Evolutionary conservation across 2,329 filamentous ascomycete genomes (phyloP).

Genomic region (Curvularia lunata): DNA sequence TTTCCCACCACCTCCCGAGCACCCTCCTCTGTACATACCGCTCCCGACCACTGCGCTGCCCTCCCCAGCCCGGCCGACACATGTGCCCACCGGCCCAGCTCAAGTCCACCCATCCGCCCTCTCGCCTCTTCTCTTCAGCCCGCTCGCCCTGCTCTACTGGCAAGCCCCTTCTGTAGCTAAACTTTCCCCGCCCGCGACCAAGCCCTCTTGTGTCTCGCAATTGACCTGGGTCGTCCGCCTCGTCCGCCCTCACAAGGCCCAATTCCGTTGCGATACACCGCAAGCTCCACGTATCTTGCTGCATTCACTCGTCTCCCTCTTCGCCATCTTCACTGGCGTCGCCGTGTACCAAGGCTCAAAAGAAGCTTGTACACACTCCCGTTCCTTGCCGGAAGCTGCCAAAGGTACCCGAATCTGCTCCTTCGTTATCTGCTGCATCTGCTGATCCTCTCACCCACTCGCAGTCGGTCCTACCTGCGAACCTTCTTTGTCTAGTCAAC

Average conservation of each 20-base stretch:
- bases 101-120: conserved; percentile 14
- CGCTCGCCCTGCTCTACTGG: conserved; percentile 16
- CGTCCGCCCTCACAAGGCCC: conserved; percentile 11
- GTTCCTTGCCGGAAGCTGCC: conserved; percentile 9
- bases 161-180: conserved; percentile 15
- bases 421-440: conserved; percentile 5
- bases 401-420: conserved; percentile 26
- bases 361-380: conserved; percentile 11
- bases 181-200: conserved; percentile 11
- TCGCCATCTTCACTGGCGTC: not conserved
- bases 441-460: conserved; percentile 33
- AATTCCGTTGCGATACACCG: not conserved
- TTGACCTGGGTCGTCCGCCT: conserved; percentile 14
- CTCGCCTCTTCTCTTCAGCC: conserved; percentile 18
- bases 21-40: conserved; percentile 18
- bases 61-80: conserved; percentile 16
- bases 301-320: not conserved
- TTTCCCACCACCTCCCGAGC: conserved; percentile 14
- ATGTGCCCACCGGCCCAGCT: conserved; percentile 23
- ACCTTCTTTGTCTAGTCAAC: conserved; percentile 32
- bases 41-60: conserved; percentile 4
- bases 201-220: conserved; percentile 20
- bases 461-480: conserved; percentile 29
- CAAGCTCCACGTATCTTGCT: not conserved
- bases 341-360: conserved; percentile 12